A percentile compares a stretch with the other conserved stretches of the same genome.
phyloP scores from a whole-genome alignment of 2,329 filamentous ascomycete species.

The Metarhizium robertsii region DNA sequence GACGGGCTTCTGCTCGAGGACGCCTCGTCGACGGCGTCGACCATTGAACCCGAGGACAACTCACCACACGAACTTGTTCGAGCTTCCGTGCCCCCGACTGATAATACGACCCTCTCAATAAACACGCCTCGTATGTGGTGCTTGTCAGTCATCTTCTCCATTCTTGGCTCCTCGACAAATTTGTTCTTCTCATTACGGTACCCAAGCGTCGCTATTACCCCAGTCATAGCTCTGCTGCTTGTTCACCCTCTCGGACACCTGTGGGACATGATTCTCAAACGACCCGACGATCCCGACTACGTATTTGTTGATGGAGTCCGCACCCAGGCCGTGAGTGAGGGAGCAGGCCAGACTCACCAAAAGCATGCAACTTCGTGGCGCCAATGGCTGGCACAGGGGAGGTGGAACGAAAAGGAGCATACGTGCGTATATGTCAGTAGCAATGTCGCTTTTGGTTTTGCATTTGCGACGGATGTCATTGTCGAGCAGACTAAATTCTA shows the following conservation, averaged over 20 bases:
- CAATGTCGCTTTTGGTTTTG: conserved; percentile 83
- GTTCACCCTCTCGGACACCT: conserved; percentile 75
- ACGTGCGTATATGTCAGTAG: conserved; percentile 84
- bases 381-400: conserved; percentile 69
- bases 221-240: conserved; percentile 76
- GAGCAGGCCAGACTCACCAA: conserved; percentile 10
- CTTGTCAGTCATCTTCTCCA: conserved; percentile 68
- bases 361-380: conserved; percentile 38
- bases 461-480: conserved; percentile 83
- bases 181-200: conserved; percentile 85
- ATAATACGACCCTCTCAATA: conserved; percentile 70
- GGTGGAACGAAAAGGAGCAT: conserved; percentile 84
- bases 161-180: conserved; percentile 75
- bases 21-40: conserved; percentile 30
- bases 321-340: conserved; percentile 11
- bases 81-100: conserved; percentile 66
- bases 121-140: conserved; percentile 85
- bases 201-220: conserved; percentile 81
- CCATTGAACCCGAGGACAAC: conserved; percentile 52
- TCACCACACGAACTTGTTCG: conserved; percentile 72
- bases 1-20: conserved; percentile 26
- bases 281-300: conserved; percentile 41
- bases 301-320: conserved; percentile 41
- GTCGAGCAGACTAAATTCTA: conserved; percentile 88
- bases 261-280: conserved; percentile 67